Conservation (phyloP, 2,329 filamentous ascomycete genomes). For the Myriosclerotinia curreyana region DNA sequence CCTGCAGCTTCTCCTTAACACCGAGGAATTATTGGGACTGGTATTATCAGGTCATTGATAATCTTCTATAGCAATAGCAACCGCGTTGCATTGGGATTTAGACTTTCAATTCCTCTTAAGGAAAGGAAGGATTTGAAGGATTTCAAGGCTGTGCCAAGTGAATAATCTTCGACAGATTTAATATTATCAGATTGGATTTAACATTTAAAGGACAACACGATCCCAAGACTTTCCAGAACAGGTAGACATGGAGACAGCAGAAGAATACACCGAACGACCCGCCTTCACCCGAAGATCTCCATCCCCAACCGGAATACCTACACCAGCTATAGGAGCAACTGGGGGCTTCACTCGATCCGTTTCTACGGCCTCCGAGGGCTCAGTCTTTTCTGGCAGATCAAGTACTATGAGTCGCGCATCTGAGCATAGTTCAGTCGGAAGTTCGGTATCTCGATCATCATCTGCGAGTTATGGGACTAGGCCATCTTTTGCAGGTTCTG, state of each 20-base stretch:
- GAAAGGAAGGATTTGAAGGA: background rate
- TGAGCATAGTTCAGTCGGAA: slow-evolving; percentile 49
- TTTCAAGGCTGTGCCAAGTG: slow-evolving; percentile 2
- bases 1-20: slow-evolving; percentile 20
- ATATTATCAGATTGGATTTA: background rate
- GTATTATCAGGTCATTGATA: slow-evolving; percentile 23
- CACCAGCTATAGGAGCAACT: slow-evolving; percentile 58
- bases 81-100: slow-evolving; percentile 21
- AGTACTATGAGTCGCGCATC: slow-evolving; percentile 51
- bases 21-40: slow-evolving; percentile 18
- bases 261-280: slow-evolving; percentile 33
- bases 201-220: background rate
- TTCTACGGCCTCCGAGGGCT: slow-evolving; percentile 52
- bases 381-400: slow-evolving; percentile 47
- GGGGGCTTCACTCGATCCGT: slow-evolving; percentile 61
- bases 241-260: slow-evolving; percentile 44
- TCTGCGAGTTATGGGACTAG: slow-evolving; percentile 53
- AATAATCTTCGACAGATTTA: background rate
- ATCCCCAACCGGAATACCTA: slow-evolving; percentile 61
- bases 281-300: slow-evolving; percentile 49
- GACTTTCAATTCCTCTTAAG: background rate
- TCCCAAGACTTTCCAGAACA: background rate
- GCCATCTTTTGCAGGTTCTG: slow-evolving; percentile 45
- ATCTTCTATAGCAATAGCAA: slow-evolving; percentile 32
- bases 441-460: slow-evolving; percentile 57